These are phyloP conservation scores for Evansstolkia leycettana DNA, from an alignment of 495 filamentous ascomycete genomes.

Conservation along the genomic window DNA sequence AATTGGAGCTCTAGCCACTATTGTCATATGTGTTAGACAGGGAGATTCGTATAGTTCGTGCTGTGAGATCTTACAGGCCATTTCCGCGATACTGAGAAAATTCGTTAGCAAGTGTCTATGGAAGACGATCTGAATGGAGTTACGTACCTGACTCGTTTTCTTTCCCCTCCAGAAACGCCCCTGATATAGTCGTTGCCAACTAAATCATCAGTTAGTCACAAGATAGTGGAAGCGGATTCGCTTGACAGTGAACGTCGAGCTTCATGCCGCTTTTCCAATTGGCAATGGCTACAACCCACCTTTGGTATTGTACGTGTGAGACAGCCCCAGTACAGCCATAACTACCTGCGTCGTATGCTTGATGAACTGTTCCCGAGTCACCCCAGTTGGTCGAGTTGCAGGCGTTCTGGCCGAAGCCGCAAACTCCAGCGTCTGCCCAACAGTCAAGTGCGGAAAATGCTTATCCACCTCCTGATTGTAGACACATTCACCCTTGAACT, in stretches of 20 bases:
- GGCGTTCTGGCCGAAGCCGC: slow-evolving; percentile 43
- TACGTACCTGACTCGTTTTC: slow-evolving; percentile 45
- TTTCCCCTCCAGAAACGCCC: slow-evolving; percentile 73
- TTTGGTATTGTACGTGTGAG: slow-evolving; percentile 42
- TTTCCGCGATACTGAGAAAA: slow-evolving; percentile 36
- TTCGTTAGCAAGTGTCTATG: too few species aligned
- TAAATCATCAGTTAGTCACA: slow-evolving; percentile 22
- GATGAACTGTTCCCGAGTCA: slow-evolving; percentile 28
- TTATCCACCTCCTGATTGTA: slow-evolving; percentile 54
- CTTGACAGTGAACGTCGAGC: too few species aligned
- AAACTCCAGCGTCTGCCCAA: slow-evolving; percentile 55
- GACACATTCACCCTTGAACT: slow-evolving; percentile 53
- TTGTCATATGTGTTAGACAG: slow-evolving; percentile 8
- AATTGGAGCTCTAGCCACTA: slow-evolving; percentile 56
- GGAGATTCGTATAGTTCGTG: too few species aligned
- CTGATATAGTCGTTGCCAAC: slow-evolving; percentile 39
- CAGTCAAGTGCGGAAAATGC: slow-evolving; percentile 54
- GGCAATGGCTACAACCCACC: slow-evolving; percentile 17
- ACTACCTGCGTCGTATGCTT: slow-evolving; percentile 43
- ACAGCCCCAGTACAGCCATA: slow-evolving; percentile 47
- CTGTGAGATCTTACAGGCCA: slow-evolving; percentile 35
- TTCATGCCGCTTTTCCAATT: slow-evolving; percentile 23
- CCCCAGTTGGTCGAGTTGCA: slow-evolving; percentile 26
- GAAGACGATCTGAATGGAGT: too few species aligned
- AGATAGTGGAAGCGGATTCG: too few species aligned